These are phyloP conservation scores for Poa annua DNA, from an alignment of 176 grass and related monocot genomes.

Conservation along the genomic window DNA sequence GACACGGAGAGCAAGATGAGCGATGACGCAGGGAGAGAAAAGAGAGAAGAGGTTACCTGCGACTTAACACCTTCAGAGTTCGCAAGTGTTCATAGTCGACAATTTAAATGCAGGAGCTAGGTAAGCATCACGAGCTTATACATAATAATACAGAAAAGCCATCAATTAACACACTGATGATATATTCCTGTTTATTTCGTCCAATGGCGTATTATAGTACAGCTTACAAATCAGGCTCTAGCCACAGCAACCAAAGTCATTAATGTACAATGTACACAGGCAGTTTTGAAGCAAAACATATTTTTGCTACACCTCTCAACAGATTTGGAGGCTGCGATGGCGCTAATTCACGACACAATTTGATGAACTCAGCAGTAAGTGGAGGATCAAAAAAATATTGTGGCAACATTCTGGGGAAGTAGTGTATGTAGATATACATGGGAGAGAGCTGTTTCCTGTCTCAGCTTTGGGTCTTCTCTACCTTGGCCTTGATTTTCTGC, in stretches of 20 bases:
- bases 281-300: conserved; percentile 32
- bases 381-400: conserved; percentile 45
- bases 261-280: conserved; percentile 34
- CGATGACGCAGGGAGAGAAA: background rate
- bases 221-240: conserved; percentile 44
- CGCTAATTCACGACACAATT: conserved; percentile 43
- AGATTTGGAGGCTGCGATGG: conserved; percentile 41
- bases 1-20: background rate
- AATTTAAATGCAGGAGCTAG: background rate
- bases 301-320: conserved; percentile 31
- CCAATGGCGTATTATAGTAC: conserved; percentile 29
- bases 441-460: conserved; percentile 25
- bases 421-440: conserved; percentile 51
- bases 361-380: conserved; percentile 43
- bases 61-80: background rate
- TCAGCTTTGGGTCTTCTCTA: conserved; percentile 84
- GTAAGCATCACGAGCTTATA: conserved; percentile 1
- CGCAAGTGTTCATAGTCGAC: background rate
- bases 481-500: conserved; percentile 93
- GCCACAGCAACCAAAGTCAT: conserved; percentile 39
- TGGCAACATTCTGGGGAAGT: conserved; percentile 37
- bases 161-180: conserved; percentile 38
- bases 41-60: background rate
- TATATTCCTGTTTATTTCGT: conserved; percentile 35
- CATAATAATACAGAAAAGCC: background rate